phyloP scores from a whole-genome alignment of 768 basidiomycete genomes.

The Rhizopogon roseolus region DNA sequence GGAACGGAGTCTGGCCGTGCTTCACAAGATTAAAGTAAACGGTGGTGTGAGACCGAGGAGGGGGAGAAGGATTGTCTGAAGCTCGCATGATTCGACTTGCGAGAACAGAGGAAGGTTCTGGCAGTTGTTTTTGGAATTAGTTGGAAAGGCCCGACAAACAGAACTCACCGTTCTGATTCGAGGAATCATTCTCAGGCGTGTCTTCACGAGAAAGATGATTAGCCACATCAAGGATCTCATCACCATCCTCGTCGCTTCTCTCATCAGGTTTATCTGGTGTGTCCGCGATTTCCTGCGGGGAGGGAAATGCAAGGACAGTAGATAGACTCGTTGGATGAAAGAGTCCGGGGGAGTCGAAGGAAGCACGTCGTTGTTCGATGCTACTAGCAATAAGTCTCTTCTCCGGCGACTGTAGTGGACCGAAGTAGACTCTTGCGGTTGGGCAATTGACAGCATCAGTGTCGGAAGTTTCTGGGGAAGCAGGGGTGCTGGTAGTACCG shows the following conservation, averaged over 20 bases:
- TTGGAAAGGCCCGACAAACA: background rate
- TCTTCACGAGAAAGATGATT: constrained; percentile 30
- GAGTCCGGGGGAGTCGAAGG: constrained; percentile 20
- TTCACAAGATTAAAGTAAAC: constrained; percentile 10
- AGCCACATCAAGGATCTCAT: constrained; percentile 18
- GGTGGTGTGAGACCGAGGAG: constrained; percentile 29
- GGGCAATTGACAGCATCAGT: constrained; percentile 39
- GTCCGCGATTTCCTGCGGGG: constrained; percentile 8
- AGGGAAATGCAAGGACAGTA: constrained; percentile 23
- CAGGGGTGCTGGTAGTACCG: constrained; percentile 20
- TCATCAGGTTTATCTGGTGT: constrained; percentile 16
- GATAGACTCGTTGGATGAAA: constrained; percentile 50
- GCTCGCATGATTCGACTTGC: constrained; percentile 65
- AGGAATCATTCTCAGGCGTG: constrained; percentile 45
- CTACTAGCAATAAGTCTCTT: constrained; percentile 35
- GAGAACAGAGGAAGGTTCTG: constrained; percentile 66
- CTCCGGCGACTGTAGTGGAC: constrained; percentile 49
- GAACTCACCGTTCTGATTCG: constrained; percentile 41
- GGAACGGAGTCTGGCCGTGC: constrained; percentile 12
- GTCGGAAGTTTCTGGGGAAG: constrained; percentile 30
- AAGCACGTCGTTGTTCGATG: constrained; percentile 22
- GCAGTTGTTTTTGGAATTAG: constrained; percentile 4
- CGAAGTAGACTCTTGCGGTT: constrained; percentile 44
- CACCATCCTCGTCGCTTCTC: constrained; percentile 28
- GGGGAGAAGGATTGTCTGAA: constrained; percentile 73